Evolutionary conservation across 768 basidiomycete genomes (phyloP).

Genomic region (Hirschioporus abietinus): DNA sequence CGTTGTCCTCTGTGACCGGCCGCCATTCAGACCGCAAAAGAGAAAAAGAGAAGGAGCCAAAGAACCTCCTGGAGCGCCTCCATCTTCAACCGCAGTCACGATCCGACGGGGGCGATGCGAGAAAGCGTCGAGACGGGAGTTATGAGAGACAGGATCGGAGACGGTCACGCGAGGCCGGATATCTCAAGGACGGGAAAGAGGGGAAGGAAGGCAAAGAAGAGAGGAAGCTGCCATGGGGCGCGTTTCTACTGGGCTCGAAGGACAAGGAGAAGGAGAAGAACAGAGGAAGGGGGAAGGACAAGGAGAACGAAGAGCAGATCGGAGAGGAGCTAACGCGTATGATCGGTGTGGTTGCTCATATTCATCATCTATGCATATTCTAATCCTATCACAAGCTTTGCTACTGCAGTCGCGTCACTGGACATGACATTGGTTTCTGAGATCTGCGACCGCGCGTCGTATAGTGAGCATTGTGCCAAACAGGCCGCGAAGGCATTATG

Average conservation of each 20-base stretch:
- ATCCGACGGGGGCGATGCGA: constrained; percentile 14
- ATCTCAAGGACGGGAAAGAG: constrained; percentile 31
- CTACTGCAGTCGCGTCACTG: constrained; percentile 75
- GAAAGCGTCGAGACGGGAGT: constrained; percentile 5
- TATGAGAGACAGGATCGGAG: constrained; percentile 4
- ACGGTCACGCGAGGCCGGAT: constrained; percentile 12
- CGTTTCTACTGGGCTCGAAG: constrained; percentile 13
- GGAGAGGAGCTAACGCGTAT: constrained; percentile 51
- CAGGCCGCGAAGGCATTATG: constrained; percentile 80
- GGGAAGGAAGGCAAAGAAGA: constrained; percentile 52
- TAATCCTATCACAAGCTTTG: constrained; percentile 42
- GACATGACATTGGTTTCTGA: constrained; percentile 81
- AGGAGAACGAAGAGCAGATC: constrained; percentile 32
- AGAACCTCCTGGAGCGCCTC: constrained; percentile 33
- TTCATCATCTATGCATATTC: not conserved
- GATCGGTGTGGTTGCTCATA: constrained; percentile 47
- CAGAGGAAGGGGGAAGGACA: constrained; percentile 22
- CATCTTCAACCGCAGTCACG: constrained; percentile 16
- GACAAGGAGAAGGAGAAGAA: constrained; percentile 27
- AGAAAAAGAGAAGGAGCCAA: not conserved
- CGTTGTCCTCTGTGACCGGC: not conserved
- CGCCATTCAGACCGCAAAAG: not conserved
- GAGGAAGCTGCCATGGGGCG: constrained; percentile 46
- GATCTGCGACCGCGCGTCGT: constrained; percentile 78
- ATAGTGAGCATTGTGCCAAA: constrained; percentile 67